Evolutionary conservation across 2,329 filamentous ascomycete genomes (phyloP), one percentile per base, ranked within the genome.

Genomic region (Phialemonium atrogriseum): DNA sequence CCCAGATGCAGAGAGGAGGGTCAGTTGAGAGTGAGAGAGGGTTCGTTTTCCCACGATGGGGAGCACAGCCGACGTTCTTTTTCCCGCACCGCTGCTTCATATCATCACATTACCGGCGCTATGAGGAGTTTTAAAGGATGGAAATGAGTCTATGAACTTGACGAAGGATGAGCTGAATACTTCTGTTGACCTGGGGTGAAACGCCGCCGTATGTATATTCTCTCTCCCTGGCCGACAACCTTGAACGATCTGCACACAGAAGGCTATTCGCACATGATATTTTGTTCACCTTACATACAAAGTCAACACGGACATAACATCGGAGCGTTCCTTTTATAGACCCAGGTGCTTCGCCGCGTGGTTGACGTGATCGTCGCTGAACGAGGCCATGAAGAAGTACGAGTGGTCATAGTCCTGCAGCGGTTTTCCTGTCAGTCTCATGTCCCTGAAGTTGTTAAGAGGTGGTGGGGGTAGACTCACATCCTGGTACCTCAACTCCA

Each of bases 301-400:
- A n/a, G n/a, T n/a, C n/a, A n/a, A n/a, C n/a, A n/a, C n/a, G n/a
- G n/a, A n/a, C n/a, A n/a, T n/a, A n/a, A n/a, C n/a, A n/a, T n/a
- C n/a, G n/a, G n/a, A n/a, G n/a, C n/a, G n/a, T n/a, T n/a, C n/a
- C n/a, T n/a, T n/a, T n/a, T n/a, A n/a, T n/a, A n/a, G n/a, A n/a
- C n/a, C n/a, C 34, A 95, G 63, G 54, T 86, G 80, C 68, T 91
- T 94, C 44, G 88, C 89, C 38, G 87, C 87, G 62, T 93, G 86
- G 49, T 85, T 80, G 45, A 96, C 73, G 59, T 98, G 91, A 47
- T 96, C 88, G 50, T 84, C 80, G 25, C 81, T 75, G 55, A 98
- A 98, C 11, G 77, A 78, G 21, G 88, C 80, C 68, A 98, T 93
- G 60, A 94, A 95, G 62, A 78, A 98, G 65, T 98, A 98, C 40